Conservation (phyloP, 306 rosid species). For the Quercus aquifolioides region DNA sequence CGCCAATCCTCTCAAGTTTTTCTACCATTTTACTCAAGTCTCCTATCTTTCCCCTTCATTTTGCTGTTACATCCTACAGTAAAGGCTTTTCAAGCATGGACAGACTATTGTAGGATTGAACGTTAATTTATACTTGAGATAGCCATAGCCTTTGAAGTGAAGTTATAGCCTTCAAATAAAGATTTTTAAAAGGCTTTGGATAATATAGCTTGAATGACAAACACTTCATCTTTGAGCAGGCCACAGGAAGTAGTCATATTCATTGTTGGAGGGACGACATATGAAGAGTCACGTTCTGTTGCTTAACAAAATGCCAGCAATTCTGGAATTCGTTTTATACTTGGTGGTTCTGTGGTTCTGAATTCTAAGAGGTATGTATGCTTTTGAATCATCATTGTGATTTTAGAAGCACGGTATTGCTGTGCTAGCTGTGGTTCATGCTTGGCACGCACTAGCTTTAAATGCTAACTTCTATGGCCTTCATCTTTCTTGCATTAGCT, state of each 20-base stretch:
- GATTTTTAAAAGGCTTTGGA: neutral
- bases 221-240: conserved; percentile 45
- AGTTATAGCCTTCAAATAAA: neutral
- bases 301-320: conserved; percentile 74
- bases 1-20: too few relatives aligned
- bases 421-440: conserved; percentile 1
- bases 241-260: conserved; percentile 90
- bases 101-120: too few relatives aligned
- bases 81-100: too few relatives aligned
- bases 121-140: too few relatives aligned
- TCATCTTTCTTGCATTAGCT: conserved; percentile 12
- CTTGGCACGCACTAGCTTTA: conserved; percentile 9
- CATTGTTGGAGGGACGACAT: conserved; percentile 94
- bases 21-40: too few relatives aligned
- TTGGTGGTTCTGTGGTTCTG: conserved; percentile 84
- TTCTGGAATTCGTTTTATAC: conserved; percentile 75
- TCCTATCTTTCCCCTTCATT: too few relatives aligned
- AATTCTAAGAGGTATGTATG: conserved; percentile 74
- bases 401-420: neutral
- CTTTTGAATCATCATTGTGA: conserved; percentile 1
- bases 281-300: conserved; percentile 85
- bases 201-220: conserved; percentile 16
- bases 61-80: too few relatives aligned
- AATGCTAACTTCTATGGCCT: conserved; percentile 1
- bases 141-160: neutral